These are phyloP conservation scores for Hondaea fermentalgiana DNA, from an alignment of 108 stramenopile genomes.

Conservation along the genomic window DNA sequence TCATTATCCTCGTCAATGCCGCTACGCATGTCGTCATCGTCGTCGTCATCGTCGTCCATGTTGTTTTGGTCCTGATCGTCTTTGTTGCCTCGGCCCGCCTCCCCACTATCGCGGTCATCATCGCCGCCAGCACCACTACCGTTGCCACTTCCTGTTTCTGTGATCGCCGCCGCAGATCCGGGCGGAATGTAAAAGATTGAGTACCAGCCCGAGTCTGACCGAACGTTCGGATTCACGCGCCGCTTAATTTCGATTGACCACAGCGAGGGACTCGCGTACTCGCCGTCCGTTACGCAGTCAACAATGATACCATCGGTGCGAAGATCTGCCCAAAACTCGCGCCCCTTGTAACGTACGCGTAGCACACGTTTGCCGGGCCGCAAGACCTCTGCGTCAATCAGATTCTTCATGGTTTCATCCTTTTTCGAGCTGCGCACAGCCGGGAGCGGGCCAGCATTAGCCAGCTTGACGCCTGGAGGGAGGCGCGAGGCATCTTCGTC, in stretches of 20 bases:
- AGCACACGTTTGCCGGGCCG: neutral
- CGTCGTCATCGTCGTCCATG: neutral
- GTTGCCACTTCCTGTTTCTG: neutral
- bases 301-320: neutral
- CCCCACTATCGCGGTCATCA: neutral
- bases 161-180: neutral
- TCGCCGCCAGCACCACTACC: too few relatives aligned
- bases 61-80: neutral
- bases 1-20: neutral
- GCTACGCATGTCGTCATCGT: neutral
- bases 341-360: neutral
- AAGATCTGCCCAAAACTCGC: neutral
- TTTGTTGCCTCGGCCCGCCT: neutral
- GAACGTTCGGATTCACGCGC: neutral
- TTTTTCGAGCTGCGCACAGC: neutral
- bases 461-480: neutral
- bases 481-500: neutral
- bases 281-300: neutral
- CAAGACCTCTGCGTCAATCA: neutral
- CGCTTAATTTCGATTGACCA: slow-evolving; percentile 3
- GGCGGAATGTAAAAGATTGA: neutral
- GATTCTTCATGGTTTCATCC: neutral
- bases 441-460: neutral
- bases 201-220: slow-evolving; percentile 17
- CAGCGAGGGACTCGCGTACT: neutral